Conservation (phyloP, 768 basidiomycete species). For the Hemileccinum rubropunctum region DNA sequence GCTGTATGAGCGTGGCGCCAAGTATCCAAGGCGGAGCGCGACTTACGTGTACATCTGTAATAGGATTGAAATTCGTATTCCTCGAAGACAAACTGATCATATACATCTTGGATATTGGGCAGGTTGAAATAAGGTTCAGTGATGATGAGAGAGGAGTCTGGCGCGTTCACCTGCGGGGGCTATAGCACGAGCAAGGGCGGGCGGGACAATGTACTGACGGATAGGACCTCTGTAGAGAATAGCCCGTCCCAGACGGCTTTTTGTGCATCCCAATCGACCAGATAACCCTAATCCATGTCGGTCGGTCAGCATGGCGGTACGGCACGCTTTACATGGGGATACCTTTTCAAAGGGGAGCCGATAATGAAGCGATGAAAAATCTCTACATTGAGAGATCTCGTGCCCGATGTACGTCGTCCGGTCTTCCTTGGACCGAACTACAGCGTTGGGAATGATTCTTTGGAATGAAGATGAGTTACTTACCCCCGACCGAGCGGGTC, state of each 20-base stretch:
- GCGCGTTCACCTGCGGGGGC: constrained; percentile 61
- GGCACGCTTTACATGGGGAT: too few species aligned
- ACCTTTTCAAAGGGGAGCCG: constrained; percentile 89
- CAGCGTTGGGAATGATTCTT: constrained; percentile 77
- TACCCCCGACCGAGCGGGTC: too few species aligned
- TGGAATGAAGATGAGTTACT: background rate
- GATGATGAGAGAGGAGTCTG: constrained; percentile 71
- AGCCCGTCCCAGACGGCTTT: constrained; percentile 93
- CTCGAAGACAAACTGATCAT: constrained; percentile 95
- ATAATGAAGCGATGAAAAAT: constrained; percentile 80
- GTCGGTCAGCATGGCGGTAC: too few species aligned
- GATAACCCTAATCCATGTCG: too few species aligned
- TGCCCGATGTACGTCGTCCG: constrained; percentile 82
- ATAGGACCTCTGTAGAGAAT: constrained; percentile 69
- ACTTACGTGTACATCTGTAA: constrained; percentile 77
- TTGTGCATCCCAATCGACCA: constrained; percentile 94
- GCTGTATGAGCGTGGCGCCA: constrained; percentile 17
- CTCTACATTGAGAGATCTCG: constrained; percentile 72
- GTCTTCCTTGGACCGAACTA: constrained; percentile 83
- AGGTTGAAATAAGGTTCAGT: constrained; percentile 96
- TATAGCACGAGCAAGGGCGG: constrained; percentile 6
- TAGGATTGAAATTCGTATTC: constrained; percentile 92
- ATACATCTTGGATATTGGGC: constrained; percentile 86
- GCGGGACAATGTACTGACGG: constrained; percentile 40
- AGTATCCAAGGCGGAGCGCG: constrained; percentile 16